Percentiles rank a stretch among this genome's conserved stretches.
phyloP scores from a whole-genome alignment of 176 grass and related monocot species.

The Zoysia pacifica region DNA sequence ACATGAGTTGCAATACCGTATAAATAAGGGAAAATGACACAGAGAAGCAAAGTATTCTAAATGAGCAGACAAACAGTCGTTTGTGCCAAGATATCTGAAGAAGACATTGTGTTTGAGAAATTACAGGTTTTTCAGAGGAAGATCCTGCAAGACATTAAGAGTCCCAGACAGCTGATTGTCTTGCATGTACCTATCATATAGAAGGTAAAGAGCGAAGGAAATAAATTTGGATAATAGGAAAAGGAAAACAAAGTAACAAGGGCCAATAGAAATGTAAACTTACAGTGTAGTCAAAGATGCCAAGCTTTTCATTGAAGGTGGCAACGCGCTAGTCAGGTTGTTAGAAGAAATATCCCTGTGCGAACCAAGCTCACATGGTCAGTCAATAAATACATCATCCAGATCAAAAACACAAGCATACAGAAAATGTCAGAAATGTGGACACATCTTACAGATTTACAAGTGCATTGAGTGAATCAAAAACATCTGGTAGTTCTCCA shows the following conservation, averaged over 20 bases:
- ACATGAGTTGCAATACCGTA: slow-evolving; percentile 22
- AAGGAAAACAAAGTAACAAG: slow-evolving; percentile 10
- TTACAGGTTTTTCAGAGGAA: slow-evolving; percentile 88
- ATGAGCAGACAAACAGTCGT: slow-evolving; percentile 24
- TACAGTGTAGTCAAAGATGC: slow-evolving; percentile 93
- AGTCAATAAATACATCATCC: slow-evolving; percentile 20
- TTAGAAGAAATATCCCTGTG: slow-evolving; percentile 83
- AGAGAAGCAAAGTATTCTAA: slow-evolving; percentile 19
- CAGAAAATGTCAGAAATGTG: slow-evolving; percentile 19
- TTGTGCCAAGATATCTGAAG: background rate
- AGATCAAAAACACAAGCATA: background rate
- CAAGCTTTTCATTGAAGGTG: slow-evolving; percentile 74
- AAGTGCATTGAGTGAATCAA: slow-evolving; percentile 64
- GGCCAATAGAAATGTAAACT: slow-evolving; percentile 24
- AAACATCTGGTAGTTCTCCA: slow-evolving; percentile 83
- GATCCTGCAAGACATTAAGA: slow-evolving; percentile 77
- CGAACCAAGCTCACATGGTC: slow-evolving; percentile 23
- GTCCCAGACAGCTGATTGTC: slow-evolving; percentile 82
- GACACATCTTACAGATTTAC: slow-evolving; percentile 80
- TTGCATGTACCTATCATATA: slow-evolving; percentile 66
- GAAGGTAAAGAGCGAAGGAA: slow-evolving; percentile 1
- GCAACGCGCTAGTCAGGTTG: slow-evolving; percentile 73
- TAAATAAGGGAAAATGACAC: slow-evolving; percentile 16
- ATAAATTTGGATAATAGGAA: background rate
- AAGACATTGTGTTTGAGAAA: background rate